Conservation (phyloP, 2,329 filamentous ascomycete species). For the Chrysoporthe deuterocubensis region DNA sequence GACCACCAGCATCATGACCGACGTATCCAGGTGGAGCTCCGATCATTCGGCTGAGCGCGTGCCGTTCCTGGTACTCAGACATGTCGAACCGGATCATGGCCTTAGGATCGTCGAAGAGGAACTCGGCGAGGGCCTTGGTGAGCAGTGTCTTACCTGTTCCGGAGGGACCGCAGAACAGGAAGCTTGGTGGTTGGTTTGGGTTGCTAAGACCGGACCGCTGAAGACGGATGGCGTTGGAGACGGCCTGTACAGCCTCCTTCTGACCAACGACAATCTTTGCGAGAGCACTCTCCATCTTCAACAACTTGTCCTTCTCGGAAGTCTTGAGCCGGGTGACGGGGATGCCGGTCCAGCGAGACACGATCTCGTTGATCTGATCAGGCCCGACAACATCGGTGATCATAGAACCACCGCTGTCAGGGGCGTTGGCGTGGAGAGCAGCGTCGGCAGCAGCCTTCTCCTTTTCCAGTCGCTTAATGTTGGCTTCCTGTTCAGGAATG, state of each 20-base stretch:
- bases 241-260: slow-evolving; percentile 87
- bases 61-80: slow-evolving; percentile 98
- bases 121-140: slow-evolving; percentile 95
- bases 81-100: slow-evolving; percentile 99
- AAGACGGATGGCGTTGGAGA: slow-evolving; percentile 93
- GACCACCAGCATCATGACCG: slow-evolving; percentile 92
- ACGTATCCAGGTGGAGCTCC: slow-evolving; percentile 97
- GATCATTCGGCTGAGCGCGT: slow-evolving; percentile 95
- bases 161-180: slow-evolving; percentile 98
- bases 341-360: slow-evolving; percentile 97
- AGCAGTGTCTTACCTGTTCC: slow-evolving; percentile 98
- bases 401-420: slow-evolving; percentile 70
- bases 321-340: slow-evolving; percentile 93
- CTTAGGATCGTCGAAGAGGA: slow-evolving; percentile 96
- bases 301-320: slow-evolving; percentile 96
- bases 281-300: slow-evolving; percentile 92
- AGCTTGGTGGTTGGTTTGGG: slow-evolving; percentile 95
- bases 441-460: slow-evolving; percentile 81
- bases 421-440: slow-evolving; percentile 57
- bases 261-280: slow-evolving; percentile 88
- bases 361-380: slow-evolving; percentile 99
- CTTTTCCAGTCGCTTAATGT: slow-evolving; percentile 80
- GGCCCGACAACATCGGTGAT: slow-evolving; percentile 93
- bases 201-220: slow-evolving; percentile 94
- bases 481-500: slow-evolving; percentile 85